These are phyloP conservation scores for Chaetomiaceae sp. DNA, from an alignment of 2,329 filamentous ascomycete species.

Conservation along the genomic window DNA sequence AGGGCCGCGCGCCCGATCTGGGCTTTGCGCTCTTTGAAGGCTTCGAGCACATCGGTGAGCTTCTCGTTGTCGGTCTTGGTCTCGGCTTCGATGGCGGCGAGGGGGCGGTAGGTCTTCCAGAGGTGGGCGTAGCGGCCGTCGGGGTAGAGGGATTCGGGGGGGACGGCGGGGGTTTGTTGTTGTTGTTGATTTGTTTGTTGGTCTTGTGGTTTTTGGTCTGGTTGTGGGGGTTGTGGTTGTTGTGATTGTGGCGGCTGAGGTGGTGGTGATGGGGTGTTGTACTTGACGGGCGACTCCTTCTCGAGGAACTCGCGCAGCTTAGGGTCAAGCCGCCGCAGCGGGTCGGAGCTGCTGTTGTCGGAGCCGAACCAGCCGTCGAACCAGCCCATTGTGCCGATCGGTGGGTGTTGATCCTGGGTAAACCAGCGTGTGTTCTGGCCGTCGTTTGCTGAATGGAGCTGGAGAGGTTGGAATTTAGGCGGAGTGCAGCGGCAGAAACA, in stretches of 20 bases:
- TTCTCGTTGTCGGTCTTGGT: slow-evolving; percentile 74
- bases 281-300: slow-evolving; percentile 73
- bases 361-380: slow-evolving; percentile 48
- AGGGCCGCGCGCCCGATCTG: slow-evolving; percentile 76
- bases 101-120: slow-evolving; percentile 86
- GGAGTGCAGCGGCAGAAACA: slow-evolving; percentile 15
- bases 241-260: slow-evolving; percentile 13
- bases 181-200: slow-evolving; percentile 4
- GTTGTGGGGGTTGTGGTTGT: background rate
- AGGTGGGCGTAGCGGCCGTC: slow-evolving; percentile 73
- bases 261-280: slow-evolving; percentile 35
- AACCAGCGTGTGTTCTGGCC: background rate
- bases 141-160: slow-evolving; percentile 49
- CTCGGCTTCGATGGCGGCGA: slow-evolving; percentile 62
- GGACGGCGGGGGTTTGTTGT: slow-evolving; percentile 33
- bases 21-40: slow-evolving; percentile 76
- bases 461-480: slow-evolving; percentile 16
- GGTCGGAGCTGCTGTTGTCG: slow-evolving; percentile 50
- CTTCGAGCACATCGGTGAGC: slow-evolving; percentile 72
- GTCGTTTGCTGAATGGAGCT: background rate
- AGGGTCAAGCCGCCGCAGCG: slow-evolving; percentile 73
- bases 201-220: slow-evolving; percentile 4
- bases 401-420: background rate
- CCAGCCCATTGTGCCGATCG: slow-evolving; percentile 48
- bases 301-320: slow-evolving; percentile 79